A percentile compares a stretch with the other conserved stretches of the same genome.
phyloP scores from a whole-genome alignment of 2,329 filamentous ascomycete species.

The Colletotrichum sansevieriae region DNA sequence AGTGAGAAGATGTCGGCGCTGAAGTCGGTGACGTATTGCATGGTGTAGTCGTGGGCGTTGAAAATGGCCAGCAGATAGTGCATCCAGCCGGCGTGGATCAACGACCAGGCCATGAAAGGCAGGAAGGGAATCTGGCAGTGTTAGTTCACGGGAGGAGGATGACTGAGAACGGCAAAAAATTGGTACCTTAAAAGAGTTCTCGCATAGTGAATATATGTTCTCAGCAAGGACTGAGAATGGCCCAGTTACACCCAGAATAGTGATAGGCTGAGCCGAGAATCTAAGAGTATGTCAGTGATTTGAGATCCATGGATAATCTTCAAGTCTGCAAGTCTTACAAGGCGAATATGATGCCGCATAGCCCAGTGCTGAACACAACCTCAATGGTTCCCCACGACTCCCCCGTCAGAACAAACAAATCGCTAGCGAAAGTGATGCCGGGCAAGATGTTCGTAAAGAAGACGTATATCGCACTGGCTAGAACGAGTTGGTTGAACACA shows the following conservation, averaged over 20 bases:
- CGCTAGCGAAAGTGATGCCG: slow-evolving; percentile 76
- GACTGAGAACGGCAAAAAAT: too few species aligned
- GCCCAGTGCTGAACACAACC: slow-evolving; percentile 74
- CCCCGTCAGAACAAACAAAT: slow-evolving; percentile 72
- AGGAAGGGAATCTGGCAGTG: slow-evolving; percentile 66
- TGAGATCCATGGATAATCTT: too few species aligned
- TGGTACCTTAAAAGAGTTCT: slow-evolving; percentile 65
- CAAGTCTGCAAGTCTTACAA: slow-evolving; percentile 55
- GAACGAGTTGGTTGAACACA: slow-evolving; percentile 72
- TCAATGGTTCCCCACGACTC: slow-evolving; percentile 76
- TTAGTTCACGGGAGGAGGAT: background rate
- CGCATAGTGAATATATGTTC: slow-evolving; percentile 72
- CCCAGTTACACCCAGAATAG: slow-evolving; percentile 74
- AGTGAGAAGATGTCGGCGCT: slow-evolving; percentile 76
- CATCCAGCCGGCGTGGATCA: slow-evolving; percentile 76
- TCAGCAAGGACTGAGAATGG: slow-evolving; percentile 77
- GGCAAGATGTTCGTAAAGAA: slow-evolving; percentile 77
- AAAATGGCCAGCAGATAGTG: slow-evolving; percentile 73
- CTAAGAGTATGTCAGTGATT: slow-evolving; percentile 43
- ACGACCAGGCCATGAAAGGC: slow-evolving; percentile 76
- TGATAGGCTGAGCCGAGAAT: slow-evolving; percentile 72
- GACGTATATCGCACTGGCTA: slow-evolving; percentile 74
- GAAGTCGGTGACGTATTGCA: slow-evolving; percentile 77
- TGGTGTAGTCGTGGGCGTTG: slow-evolving; percentile 78
- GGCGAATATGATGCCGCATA: slow-evolving; percentile 74